Base-by-base conservation (phyloP, 2,329 filamentous ascomycete species). In the Hypoxylon sp. region DNA sequence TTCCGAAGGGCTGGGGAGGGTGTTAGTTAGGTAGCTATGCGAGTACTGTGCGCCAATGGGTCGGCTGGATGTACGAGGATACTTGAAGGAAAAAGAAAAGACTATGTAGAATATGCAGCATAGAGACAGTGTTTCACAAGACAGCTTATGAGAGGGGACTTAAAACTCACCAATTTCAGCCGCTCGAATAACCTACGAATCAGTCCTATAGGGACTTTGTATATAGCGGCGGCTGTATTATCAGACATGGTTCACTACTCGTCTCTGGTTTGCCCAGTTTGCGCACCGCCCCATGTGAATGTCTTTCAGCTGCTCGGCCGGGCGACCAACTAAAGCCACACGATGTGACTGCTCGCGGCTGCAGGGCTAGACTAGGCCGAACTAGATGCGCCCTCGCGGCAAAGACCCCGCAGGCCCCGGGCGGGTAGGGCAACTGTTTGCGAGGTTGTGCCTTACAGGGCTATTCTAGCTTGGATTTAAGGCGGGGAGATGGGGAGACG, bases 141-240 rank as follows among this genome's bases (percentile, higher is more conserved):
- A 53, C 7, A 6, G 21, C 48, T 27, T 11, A 19, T n/a, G 25
- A 29, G 25, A 29, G 51, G 32, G 34, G 16, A 27, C 27, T 30
- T 47, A 19, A 9, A 29, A 63, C 62, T 61, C 39, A 65, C 62
- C 57, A 37, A 48, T 64, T 41, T 68, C 57, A 62, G 34, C 45
- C 58, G 34, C 25, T 65, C 53, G 5, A 65, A 47, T 19, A 61
- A 14, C 9, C 30, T 56, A 21, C 57, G 53, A 19, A 60, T 7
- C 6, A 61, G 53, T 45, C 52, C 41, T 58, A 34, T 21, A 5
- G 53, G 56, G 53, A 61, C 52, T 41, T 47, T 46, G 47, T 58
- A 61, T 45, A 55, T 29, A 53, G 57, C 34, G 8, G 53, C 14
- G 57, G 37, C 37, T 52, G 30, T 43, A 45, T 25, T 56, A 55